Evolutionary conservation across 2,329 filamentous ascomycete genomes (phyloP), one percentile per base, ranked within the genome.

Genomic region (Stagonosporopsis vannaccii): DNA sequence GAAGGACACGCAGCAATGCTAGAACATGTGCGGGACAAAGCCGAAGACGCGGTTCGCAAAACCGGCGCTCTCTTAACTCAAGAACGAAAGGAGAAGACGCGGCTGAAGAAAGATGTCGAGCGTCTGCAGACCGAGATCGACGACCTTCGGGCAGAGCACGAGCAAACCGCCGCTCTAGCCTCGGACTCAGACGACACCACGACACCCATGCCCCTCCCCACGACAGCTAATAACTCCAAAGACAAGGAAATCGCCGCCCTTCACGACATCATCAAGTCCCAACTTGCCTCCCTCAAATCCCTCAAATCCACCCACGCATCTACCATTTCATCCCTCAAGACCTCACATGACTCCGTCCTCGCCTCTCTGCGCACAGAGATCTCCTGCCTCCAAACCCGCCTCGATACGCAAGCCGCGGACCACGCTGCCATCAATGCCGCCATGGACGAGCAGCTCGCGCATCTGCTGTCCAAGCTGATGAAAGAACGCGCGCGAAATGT

Each of bases 21-120:
- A 23, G 65, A 70, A 45, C 65, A 70, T 23, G 62, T 74, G 12
- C 72, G 70, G 19, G 63, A 68, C 9, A 76, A 70, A 32, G 73
- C 73, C 5, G 73, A 75, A 51, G 72, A 76, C 40, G 72, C 69
- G 3, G 66, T 76, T 2, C 65, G 70, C 45, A 75, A 74, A 57
- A 66, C 68, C 4, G 68, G 68, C 33, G 59, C 63, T 9, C 56
- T 76, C 6, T 63, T 76, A 4, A 63, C 73, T 22, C 67, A 69
- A n/a, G 72, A 76, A 50, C 63, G 72, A 23, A 67, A 51, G 32
- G 72, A 75, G 43, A 75, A 72, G 60, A 63, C 62, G 30, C 62
- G 67, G 23, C 39, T 70, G 15, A 42, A 55, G 1, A 72, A 68
- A 36, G 68, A 75, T 2, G 56, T 74, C 3, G 71, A 69, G 43